Evolutionary conservation across 2,329 filamentous ascomycete species (phyloP).

Genomic region (Neonectria faginata): DNA sequence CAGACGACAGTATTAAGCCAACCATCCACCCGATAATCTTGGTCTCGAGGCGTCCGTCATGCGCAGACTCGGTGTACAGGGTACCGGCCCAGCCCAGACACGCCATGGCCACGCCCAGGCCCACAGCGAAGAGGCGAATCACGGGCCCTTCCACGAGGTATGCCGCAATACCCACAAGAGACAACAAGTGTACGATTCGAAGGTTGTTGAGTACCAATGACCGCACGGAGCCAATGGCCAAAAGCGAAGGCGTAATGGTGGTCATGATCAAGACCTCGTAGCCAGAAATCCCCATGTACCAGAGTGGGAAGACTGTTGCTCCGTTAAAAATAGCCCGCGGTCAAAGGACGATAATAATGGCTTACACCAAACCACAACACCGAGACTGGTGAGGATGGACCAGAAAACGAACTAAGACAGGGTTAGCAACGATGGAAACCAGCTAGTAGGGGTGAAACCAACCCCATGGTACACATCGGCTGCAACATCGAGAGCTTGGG

Average conservation of each 20-base stretch:
- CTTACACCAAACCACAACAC: conserved; percentile 93
- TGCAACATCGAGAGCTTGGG: conserved; percentile 80
- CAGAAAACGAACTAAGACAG: conserved; percentile 85
- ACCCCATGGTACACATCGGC: conserved; percentile 94
- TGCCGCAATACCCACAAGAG: conserved; percentile 81
- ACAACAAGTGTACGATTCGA: conserved; percentile 78
- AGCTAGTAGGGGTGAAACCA: conserved; percentile 51
- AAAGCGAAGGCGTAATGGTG: conserved; percentile 82
- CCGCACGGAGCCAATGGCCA: conserved; percentile 77
- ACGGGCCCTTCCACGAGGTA: conserved; percentile 81
- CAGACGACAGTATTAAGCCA: conserved; percentile 85
- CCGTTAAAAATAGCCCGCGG: conserved; percentile 34
- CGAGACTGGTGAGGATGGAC: conserved; percentile 91
- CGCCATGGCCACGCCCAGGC: conserved; percentile 82
- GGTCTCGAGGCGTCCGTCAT: conserved; percentile 81
- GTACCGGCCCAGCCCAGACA: conserved; percentile 88
- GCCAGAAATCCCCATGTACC: conserved; percentile 99
- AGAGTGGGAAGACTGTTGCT: conserved; percentile 85
- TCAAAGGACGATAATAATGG: conserved; percentile 39
- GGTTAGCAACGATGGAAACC: conserved; percentile 34
- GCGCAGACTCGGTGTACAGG: conserved; percentile 80
- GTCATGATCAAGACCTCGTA: conserved; percentile 92
- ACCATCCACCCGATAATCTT: conserved; percentile 84
- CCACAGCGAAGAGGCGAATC: conserved; percentile 81
- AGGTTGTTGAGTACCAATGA: conserved; percentile 75